Conservation (phyloP, 768 basidiomycete species). For the Agaricus blazei region DNA sequence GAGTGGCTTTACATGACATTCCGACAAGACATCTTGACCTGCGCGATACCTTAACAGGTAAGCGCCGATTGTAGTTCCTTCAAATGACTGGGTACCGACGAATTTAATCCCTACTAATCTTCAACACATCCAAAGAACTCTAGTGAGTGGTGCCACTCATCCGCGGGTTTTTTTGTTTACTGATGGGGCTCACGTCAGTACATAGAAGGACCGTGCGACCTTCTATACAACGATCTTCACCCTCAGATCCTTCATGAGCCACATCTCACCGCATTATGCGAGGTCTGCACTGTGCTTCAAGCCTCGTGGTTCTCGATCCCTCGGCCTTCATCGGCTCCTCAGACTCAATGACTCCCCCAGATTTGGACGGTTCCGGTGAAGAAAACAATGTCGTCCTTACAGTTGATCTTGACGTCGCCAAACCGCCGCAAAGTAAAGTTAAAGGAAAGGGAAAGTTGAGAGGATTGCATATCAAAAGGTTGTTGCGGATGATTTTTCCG, state of each 20-base stretch:
- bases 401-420: slow-evolving; percentile 30
- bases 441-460: slow-evolving; percentile 20
- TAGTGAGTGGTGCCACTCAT: slow-evolving; percentile 31
- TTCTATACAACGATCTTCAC: slow-evolving; percentile 92
- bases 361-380: slow-evolving; percentile 15
- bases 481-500: slow-evolving; percentile 87
- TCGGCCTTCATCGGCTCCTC: slow-evolving; percentile 23
- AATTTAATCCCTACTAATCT: slow-evolving; percentile 85
- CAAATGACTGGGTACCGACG: slow-evolving; percentile 86
- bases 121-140: slow-evolving; percentile 66
- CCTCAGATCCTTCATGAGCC: slow-evolving; percentile 94
- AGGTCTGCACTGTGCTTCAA: slow-evolving; percentile 94
- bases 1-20: slow-evolving; percentile 12
- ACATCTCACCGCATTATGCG: slow-evolving; percentile 80
- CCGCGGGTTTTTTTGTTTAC: background rate
- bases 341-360: slow-evolving; percentile 5
- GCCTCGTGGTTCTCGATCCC: slow-evolving; percentile 90
- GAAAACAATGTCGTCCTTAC: slow-evolving; percentile 29
- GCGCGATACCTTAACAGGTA: slow-evolving; percentile 45
- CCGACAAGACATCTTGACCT: no score
- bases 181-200: slow-evolving; percentile 52
- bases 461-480: slow-evolving; percentile 70
- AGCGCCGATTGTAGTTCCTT: slow-evolving; percentile 89
- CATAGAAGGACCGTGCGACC: slow-evolving; percentile 87
- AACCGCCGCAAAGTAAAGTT: slow-evolving; percentile 22